Evolutionary conservation across 2,329 filamentous ascomycete genomes (phyloP).

Genomic region (Orbilia blumenaviensis): DNA sequence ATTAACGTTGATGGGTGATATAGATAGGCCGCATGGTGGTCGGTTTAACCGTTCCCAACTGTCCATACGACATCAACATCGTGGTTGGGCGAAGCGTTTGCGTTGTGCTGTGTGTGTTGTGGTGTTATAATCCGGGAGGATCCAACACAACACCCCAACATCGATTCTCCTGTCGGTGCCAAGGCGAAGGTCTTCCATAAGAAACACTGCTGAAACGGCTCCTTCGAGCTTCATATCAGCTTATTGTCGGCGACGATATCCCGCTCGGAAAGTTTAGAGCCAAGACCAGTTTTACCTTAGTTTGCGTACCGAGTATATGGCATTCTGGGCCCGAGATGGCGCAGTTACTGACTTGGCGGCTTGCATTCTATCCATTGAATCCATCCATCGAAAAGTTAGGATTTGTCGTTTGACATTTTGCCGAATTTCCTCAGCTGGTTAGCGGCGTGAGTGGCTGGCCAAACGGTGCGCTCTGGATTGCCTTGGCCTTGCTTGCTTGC

Average conservation of each 20-base stretch:
- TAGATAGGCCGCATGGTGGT: neutral
- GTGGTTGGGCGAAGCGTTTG: neutral
- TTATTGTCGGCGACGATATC: neutral
- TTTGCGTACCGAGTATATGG: too few relatives aligned
- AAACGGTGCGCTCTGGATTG: neutral
- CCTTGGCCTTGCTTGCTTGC: too few relatives aligned
- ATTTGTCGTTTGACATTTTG: slow-evolving; percentile 29
- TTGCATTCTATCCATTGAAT: neutral
- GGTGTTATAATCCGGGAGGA: neutral
- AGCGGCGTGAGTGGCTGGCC: slow-evolving; percentile 7
- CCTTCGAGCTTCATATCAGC: neutral
- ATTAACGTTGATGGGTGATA: too few relatives aligned
- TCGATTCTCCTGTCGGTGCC: neutral
- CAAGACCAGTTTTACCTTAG: neutral
- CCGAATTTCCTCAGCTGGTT: slow-evolving; percentile 14
- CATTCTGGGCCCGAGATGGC: neutral
- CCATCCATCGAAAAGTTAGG: neutral
- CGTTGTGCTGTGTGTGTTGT: slow-evolving; percentile 1
- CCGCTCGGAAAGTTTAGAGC: neutral
- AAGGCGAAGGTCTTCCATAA: neutral
- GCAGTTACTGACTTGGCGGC: too few relatives aligned
- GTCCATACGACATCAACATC: neutral
- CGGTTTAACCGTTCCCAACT: too few relatives aligned
- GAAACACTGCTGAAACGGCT: neutral
- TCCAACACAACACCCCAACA: neutral